Evolutionary conservation across 257 asterid genomes (phyloP).

Genomic region (Nicotiana paniculata): DNA sequence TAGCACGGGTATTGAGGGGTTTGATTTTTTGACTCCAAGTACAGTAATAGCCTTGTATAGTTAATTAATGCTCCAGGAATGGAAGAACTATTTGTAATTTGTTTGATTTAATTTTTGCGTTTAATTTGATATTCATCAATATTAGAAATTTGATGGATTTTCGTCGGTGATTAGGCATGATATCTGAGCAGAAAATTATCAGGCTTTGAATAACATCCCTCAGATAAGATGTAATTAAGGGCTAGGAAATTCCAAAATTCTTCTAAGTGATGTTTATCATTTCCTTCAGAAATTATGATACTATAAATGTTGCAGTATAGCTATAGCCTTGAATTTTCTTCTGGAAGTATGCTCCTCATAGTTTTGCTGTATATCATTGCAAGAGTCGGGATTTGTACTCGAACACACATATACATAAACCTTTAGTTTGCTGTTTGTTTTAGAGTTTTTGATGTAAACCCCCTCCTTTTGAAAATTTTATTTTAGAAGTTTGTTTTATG

Average conservation of each 20-base stretch:
- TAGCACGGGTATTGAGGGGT: conserved; percentile 4
- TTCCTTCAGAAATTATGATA: neutral
- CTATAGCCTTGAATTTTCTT: neutral
- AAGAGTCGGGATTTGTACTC: neutral
- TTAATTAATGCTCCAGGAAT: neutral
- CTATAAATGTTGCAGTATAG: neutral
- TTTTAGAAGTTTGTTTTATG: neutral
- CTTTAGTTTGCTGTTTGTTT: neutral
- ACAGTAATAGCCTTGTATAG: neutral
- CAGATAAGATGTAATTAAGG: neutral
- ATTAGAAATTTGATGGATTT: neutral
- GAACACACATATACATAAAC: neutral
- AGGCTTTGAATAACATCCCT: neutral
- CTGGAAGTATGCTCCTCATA: neutral
- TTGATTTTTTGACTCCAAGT: neutral
- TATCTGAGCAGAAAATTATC: neutral
- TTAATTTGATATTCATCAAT: neutral
- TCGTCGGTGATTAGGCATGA: neutral
- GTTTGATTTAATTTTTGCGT: neutral
- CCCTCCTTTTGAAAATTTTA: neutral
- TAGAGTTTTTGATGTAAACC: neutral
- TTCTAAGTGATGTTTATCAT: neutral
- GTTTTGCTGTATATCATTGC: neutral
- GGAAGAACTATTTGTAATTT: neutral
- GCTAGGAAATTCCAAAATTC: neutral